phyloP scores from a whole-genome alignment of 2,329 filamentous ascomycete genomes.

The Amauroascus verrucosus region DNA sequence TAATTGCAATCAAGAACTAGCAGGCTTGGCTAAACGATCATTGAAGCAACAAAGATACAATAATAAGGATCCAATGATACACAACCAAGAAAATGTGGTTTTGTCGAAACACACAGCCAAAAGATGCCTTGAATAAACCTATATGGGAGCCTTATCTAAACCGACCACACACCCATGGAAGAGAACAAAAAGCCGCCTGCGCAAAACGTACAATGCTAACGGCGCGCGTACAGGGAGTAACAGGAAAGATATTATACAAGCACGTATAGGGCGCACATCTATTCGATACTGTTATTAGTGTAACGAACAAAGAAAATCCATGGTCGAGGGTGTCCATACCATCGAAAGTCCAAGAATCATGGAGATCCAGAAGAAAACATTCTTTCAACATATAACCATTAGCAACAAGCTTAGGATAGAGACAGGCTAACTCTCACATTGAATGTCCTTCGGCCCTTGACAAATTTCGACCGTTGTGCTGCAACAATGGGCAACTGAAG shows the following conservation, averaged over 20 bases:
- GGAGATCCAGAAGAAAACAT: constrained; percentile 80
- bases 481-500: constrained; percentile 90
- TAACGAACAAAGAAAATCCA: constrained; percentile 8
- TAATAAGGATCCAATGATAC: too few species aligned
- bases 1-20: too few species aligned
- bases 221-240: too few species aligned
- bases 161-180: too few species aligned
- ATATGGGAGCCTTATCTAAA: too few species aligned
- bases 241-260: constrained; percentile 35
- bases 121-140: too few species aligned
- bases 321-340: constrained; percentile 43
- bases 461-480: constrained; percentile 68
- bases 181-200: too few species aligned
- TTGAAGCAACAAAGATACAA: too few species aligned
- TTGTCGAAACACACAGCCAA: too few species aligned
- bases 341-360: constrained; percentile 80
- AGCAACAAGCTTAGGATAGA: not conserved
- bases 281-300: constrained; percentile 11
- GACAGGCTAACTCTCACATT: constrained; percentile 43
- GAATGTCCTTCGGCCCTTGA: constrained; percentile 63
- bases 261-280: constrained; percentile 54
- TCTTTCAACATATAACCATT: constrained; percentile 34
- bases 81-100: too few species aligned
- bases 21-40: too few species aligned
- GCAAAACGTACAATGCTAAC: too few species aligned